Base-by-base conservation (phyloP, 1,284 basidiomycete species). In the Schizophyllum commune region DNA sequence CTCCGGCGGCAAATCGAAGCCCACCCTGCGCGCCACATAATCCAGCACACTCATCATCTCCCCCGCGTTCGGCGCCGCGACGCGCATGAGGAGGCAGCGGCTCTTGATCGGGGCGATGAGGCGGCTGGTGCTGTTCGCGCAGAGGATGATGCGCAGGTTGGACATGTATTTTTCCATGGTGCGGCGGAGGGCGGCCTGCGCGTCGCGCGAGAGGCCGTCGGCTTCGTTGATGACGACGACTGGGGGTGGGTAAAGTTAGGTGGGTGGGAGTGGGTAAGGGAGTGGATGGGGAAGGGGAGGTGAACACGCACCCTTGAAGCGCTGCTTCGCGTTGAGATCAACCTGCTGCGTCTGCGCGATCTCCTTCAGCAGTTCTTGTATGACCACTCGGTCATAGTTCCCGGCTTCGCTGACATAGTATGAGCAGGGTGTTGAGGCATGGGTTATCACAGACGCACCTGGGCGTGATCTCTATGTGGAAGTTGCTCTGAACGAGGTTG, bases 141-240 rank as follows among this genome's bases (percentile, higher is more conserved):
- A 98, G 11, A 99, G 84, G 68, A 99, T 96, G 66, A 99, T 87
- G 56, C 97, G 88, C 83, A 99, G 84, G 73, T 98, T 99, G 57
- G 87, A 88, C 92, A 98, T 98, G 79, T 98, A 99, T 74, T 98
- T 96, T 70, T 99, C 96, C 96, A 99, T 99, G 2, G 96, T 99
- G 62, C 97, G 84, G 69, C 97, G 89, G 54, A 99, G 82, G 4
- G 96, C 96, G 1, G 96, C 95, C 78, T 99, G 96, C 0, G 96
- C 96, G 76, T 99, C 96, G 65, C 96, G 88, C 13, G 94, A 89
- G 56, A 99, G 83, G 0, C 92, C 88, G 73, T 99, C 96, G 0
- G 96, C 97, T 75, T 98, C 96, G 69, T 99, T 98, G 73, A 99
- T 98, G 62, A 99, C 85, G 55, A 99, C 96, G n/a, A 96, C 96